A percentile compares a stretch with the other conserved stretches of the same genome.
phyloP scores from a whole-genome alignment of 768 basidiomycete species.

The Amanita pallidorosea region DNA sequence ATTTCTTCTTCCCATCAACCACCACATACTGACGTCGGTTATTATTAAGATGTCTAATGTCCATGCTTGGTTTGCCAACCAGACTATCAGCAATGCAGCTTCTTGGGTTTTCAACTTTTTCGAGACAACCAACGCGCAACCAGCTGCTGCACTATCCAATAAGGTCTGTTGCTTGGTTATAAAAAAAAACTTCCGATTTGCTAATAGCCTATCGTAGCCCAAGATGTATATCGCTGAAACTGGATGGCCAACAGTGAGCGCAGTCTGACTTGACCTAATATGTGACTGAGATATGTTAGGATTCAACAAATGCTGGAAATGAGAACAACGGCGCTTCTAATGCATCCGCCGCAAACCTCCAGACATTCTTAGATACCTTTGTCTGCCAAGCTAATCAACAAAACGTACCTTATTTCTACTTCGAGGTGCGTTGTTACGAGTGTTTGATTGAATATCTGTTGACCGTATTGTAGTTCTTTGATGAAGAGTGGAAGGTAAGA shows the following conservation, averaged over 20 bases:
- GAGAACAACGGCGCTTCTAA: constrained; percentile 56
- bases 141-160: constrained; percentile 53
- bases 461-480: constrained; percentile 42
- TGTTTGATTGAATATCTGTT: background rate
- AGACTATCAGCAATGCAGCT: constrained; percentile 60
- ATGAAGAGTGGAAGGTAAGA: constrained; percentile 66
- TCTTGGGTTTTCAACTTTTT: constrained; percentile 80
- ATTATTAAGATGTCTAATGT: constrained; percentile 69
- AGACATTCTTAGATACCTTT: constrained; percentile 78
- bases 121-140: constrained; percentile 48
- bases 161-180: constrained; percentile 18
- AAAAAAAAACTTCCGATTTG: background rate
- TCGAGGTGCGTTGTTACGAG: constrained; percentile 39
- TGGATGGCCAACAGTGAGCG: constrained; percentile 59
- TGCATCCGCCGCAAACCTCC: constrained; percentile 41
- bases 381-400: constrained; percentile 82
- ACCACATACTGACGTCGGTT: background rate
- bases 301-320: constrained; percentile 42
- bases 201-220: constrained; percentile 26
- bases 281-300: constrained; percentile 19
- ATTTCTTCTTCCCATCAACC: background rate
- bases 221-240: constrained; percentile 91
- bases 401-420: constrained; percentile 78
- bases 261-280: background rate
- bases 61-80: constrained; percentile 91